A percentile compares a stretch with the other conserved stretches of the same genome.
These are phyloP conservation scores for Orychophragmus violaceus DNA, from an alignment of 345 rosid genomes.

Conservation along the genomic window DNA sequence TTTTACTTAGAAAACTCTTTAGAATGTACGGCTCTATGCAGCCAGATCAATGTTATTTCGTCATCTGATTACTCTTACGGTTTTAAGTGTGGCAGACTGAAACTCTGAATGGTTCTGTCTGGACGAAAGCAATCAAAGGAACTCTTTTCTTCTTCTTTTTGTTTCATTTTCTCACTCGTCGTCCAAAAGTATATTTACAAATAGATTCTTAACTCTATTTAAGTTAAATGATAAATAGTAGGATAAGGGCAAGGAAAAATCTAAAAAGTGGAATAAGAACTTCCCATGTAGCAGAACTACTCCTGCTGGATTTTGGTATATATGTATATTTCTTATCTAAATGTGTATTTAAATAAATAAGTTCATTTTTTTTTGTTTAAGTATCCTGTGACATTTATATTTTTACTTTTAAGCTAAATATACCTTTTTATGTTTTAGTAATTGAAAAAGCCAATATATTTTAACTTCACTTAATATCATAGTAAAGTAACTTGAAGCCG, in stretches of 20 bases:
- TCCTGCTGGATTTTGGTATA: conserved; percentile 7
- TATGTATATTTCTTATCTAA: conserved; percentile 9
- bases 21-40: neutral
- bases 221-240: conserved; percentile 6
- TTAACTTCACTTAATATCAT: neutral
- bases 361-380: neutral
- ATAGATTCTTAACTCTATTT: neutral
- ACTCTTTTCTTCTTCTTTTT: neutral
- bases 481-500: neutral
- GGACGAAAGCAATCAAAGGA: conserved; percentile 17
- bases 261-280: conserved; percentile 28
- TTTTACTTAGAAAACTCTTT: too few species aligned
- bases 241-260: conserved; percentile 15
- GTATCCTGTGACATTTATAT: neutral
- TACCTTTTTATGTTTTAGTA: neutral
- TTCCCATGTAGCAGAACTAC: conserved; percentile 25
- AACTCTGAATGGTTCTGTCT: conserved; percentile 23
- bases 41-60: neutral
- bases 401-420: neutral
- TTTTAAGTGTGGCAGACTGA: conserved; percentile 23
- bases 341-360: conserved; percentile 10
- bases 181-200: neutral
- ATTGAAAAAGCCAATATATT: neutral
- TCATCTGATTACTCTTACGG: conserved; percentile 12
- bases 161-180: neutral